Conservation (phyloP, 2,329 filamentous ascomycete species). For the Cladosporium sphaerospermum region DNA sequence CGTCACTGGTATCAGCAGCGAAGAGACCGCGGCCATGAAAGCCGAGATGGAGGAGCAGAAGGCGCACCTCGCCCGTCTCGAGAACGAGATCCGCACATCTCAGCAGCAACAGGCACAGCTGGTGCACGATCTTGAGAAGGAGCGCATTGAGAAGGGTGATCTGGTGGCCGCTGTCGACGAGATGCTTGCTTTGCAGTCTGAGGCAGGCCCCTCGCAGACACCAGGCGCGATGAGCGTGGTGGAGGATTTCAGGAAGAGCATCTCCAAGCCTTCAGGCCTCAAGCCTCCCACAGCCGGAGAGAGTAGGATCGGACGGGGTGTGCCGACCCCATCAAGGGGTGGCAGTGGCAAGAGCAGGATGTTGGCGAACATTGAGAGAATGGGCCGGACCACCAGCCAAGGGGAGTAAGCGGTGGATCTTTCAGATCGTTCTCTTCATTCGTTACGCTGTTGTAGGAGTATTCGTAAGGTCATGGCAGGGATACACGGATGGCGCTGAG, state of each 20-base stretch:
- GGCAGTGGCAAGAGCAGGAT: slow-evolving; percentile 59
- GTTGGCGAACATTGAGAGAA: slow-evolving; percentile 80
- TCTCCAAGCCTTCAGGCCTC: slow-evolving; percentile 45
- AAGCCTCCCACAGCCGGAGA: slow-evolving; percentile 48
- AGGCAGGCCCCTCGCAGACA: slow-evolving; percentile 35
- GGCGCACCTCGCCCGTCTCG: slow-evolving; percentile 68
- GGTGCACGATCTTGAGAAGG: slow-evolving; percentile 60
- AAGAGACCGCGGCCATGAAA: slow-evolving; percentile 28
- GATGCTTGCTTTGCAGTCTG: slow-evolving; percentile 63
- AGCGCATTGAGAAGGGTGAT: slow-evolving; percentile 78
- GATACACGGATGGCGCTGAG: slow-evolving; percentile 2
- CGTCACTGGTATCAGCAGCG: slow-evolving; percentile 19
- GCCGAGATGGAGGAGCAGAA: slow-evolving; percentile 57
- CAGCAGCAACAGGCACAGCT: slow-evolving; percentile 67
- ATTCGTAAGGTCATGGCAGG: neutral
- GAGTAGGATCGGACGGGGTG: slow-evolving; percentile 39
- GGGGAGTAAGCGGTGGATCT: slow-evolving; percentile 10
- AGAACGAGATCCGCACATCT: slow-evolving; percentile 64
- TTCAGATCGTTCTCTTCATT: neutral
- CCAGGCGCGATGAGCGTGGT: slow-evolving; percentile 30
- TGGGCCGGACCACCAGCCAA: slow-evolving; percentile 58
- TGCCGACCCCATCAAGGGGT: slow-evolving; percentile 22
- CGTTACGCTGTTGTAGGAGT: neutral
- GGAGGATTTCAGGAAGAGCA: slow-evolving; percentile 50
- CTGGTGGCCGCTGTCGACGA: slow-evolving; percentile 76